phyloP scores from a whole-genome alignment of 129 eudicot genomes.

The Deinandra increscens region DNA sequence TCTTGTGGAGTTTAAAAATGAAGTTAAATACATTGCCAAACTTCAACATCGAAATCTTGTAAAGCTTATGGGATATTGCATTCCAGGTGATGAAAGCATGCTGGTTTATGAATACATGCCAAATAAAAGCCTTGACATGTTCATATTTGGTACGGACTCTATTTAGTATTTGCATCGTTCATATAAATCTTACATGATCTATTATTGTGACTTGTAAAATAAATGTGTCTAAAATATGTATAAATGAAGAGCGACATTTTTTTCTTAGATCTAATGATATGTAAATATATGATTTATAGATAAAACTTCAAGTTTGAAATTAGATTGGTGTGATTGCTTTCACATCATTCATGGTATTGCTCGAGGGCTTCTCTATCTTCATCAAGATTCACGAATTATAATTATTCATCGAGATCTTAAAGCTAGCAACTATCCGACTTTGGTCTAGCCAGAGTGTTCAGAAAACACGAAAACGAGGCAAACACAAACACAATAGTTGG shows the following conservation, averaged over 20 bases:
- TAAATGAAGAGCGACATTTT: no score
- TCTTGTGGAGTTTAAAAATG: slow-evolving; percentile 1
- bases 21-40: no score
- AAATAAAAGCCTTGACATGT: slow-evolving; percentile 39
- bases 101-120: no score
- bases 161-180: no score
- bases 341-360: slow-evolving; percentile 29
- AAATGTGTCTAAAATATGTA: no score
- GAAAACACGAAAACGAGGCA: slow-evolving; percentile 27
- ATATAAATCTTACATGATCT: no score
- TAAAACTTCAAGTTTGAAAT: not conserved
- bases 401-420: slow-evolving; percentile 28
- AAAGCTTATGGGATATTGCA: no score
- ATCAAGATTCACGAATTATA: slow-evolving; percentile 33
- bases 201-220: no score
- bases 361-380: slow-evolving; percentile 41
- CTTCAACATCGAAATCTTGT: no score
- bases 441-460: slow-evolving; percentile 35
- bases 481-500: slow-evolving; percentile 27
- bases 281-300: slow-evolving; percentile 2
- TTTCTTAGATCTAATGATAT: no score
- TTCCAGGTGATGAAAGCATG: no score
- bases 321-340: slow-evolving; percentile 13
- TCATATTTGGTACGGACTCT: slow-evolving; percentile 36
- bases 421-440: slow-evolving; percentile 35